Evolutionary conservation across 2,329 filamentous ascomycete genomes (phyloP).

Genomic region (Fusarium sp.): DNA sequence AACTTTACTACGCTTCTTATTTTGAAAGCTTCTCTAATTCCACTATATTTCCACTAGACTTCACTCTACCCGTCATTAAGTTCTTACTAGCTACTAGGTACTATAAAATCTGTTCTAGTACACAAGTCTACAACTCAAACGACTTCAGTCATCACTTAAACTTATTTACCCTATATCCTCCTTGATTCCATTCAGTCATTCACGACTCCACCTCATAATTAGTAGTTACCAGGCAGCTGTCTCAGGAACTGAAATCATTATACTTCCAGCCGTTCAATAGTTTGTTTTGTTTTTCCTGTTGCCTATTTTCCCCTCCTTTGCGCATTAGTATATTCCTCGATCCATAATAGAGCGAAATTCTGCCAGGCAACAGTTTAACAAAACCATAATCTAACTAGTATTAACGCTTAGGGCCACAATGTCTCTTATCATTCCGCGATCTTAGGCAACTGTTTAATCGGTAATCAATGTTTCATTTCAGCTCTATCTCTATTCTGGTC

Average conservation of each 20-base stretch:
- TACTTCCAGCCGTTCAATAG: neutral
- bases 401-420: neutral
- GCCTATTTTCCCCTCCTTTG: conserved; percentile 3
- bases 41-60: neutral
- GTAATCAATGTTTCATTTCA: too few species aligned
- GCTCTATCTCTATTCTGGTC: too few species aligned
- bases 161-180: neutral
- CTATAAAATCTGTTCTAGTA: too few species aligned
- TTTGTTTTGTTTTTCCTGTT: neutral
- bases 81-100: neutral
- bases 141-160: neutral
- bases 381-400: neutral
- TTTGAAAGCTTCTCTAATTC: neutral
- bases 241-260: neutral
- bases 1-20: neutral
- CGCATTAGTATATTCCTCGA: neutral
- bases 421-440: neutral
- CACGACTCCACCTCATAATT: neutral
- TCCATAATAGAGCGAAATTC: neutral
- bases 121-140: neutral
- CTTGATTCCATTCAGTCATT: too few species aligned
- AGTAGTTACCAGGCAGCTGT: neutral
- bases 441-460: too few species aligned
- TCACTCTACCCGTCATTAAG: neutral
- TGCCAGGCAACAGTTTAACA: neutral